A percentile compares a stretch with the other conserved stretches of the same genome.
Conservation (phyloP, 345 rosid species). For the Populus ilicifolia region DNA sequence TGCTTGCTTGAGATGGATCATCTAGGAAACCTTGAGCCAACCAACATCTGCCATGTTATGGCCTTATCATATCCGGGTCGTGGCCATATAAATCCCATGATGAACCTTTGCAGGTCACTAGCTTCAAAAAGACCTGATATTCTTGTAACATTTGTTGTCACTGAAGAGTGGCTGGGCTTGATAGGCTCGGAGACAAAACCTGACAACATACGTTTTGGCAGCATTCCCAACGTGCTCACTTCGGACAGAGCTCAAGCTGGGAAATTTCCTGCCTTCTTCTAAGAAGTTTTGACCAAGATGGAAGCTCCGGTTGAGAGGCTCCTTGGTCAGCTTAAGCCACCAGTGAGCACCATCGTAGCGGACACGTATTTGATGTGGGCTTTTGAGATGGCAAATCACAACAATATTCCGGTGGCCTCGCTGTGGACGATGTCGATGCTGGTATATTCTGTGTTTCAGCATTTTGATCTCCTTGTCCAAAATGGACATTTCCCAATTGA, state of each 20-base stretch:
- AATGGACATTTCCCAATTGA: background rate
- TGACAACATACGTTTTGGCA: background rate
- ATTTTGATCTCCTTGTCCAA: background rate
- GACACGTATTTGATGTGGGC: conserved; percentile 5
- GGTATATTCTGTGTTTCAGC: background rate
- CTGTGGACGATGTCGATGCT: conserved; percentile 13
- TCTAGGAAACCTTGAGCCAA: background rate
- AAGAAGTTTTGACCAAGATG: conserved; percentile 1
- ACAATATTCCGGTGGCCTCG: conserved; percentile 15
- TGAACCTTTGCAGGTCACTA: conserved; percentile 15
- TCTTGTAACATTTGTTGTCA: conserved; percentile 15
- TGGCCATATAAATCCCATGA: conserved; percentile 25
- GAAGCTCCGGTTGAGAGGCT: conserved; percentile 8
- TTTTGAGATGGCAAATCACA: background rate
- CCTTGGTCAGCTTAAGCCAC: conserved; percentile 9
- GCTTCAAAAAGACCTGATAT: conserved; percentile 5
- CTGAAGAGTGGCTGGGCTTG: conserved; percentile 19
- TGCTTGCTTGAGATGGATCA: background rate
- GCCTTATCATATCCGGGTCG: conserved; percentile 19
- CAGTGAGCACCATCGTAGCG: conserved; percentile 1
- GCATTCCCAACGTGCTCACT: conserved; percentile 9
- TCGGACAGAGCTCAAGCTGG: background rate
- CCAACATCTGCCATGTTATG: conserved; percentile 6
- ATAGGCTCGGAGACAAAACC: conserved; percentile 14
- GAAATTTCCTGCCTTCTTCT: background rate